Evolutionary conservation across 768 basidiomycete species (phyloP).

Genomic region (Cyclocybe cylindracea): DNA sequence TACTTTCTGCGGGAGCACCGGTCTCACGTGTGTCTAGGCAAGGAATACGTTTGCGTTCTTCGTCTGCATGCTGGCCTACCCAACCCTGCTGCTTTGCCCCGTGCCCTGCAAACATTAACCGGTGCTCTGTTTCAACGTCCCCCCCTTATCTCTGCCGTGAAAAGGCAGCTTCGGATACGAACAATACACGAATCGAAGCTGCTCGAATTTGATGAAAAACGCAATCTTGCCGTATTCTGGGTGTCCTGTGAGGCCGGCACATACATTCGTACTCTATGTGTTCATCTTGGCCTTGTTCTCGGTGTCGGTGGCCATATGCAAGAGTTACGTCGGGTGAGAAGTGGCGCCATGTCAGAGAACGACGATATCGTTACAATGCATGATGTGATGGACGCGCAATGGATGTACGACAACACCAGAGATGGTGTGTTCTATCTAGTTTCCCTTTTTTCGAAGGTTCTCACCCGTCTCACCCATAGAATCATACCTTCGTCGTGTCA

Average conservation of each 20-base stretch:
- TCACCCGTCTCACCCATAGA: conserved; percentile 48
- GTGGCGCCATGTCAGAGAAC: conserved; percentile 96
- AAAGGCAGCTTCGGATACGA: conserved; percentile 94
- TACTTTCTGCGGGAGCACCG: not conserved
- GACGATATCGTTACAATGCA: conserved; percentile 99
- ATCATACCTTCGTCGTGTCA: conserved; percentile 92
- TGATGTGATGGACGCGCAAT: conserved; percentile 98
- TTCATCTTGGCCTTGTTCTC: conserved; percentile 90
- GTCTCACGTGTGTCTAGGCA: conserved; percentile 52
- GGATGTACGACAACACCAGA: conserved; percentile 95
- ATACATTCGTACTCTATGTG: conserved; percentile 95
- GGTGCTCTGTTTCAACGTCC: conserved; percentile 99
- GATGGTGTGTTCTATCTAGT: conserved; percentile 63
- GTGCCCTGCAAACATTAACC: conserved; percentile 94
- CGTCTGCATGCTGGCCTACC: conserved; percentile 85
- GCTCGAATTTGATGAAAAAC: conserved; percentile 95
- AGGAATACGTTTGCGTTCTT: conserved; percentile 97
- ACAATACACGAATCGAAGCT: conserved; percentile 97
- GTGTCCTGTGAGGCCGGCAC: conserved; percentile 98
- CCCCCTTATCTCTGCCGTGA: conserved; percentile 97
- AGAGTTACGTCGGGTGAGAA: conserved; percentile 91
- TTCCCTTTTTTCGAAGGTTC: not conserved
- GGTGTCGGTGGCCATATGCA: conserved; percentile 99
- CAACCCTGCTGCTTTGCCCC: conserved; percentile 83
- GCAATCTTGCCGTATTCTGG: conserved; percentile 97